A percentile compares a stretch with the other conserved stretches of the same genome.
Evolutionary conservation across 2,329 filamentous ascomycete species (phyloP).

Genomic region (Claviceps arundinis): DNA sequence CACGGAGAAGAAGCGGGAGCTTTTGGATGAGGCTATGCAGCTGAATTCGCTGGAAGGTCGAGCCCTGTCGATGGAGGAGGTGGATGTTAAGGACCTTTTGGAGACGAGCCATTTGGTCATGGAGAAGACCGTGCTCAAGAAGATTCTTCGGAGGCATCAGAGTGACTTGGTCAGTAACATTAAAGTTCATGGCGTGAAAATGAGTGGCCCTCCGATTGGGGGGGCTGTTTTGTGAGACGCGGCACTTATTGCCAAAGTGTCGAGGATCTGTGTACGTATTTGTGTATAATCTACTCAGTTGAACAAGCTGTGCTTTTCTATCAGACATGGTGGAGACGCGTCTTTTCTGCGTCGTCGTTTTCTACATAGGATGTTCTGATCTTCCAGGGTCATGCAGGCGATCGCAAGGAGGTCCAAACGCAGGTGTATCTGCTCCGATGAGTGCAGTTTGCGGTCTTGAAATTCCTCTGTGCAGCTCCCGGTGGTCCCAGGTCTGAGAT

Average conservation of each 20-base stretch:
- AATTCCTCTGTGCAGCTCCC: no score
- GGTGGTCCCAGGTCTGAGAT: no score
- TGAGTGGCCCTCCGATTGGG: constrained; percentile 21
- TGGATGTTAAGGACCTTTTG: constrained; percentile 91
- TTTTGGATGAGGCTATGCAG: constrained; percentile 54
- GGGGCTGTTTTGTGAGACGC: constrained; percentile 4
- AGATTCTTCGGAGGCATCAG: constrained; percentile 60
- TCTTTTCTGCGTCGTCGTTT: no score
- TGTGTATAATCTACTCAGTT: neutral
- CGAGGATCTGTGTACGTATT: neutral
- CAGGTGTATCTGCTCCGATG: no score
- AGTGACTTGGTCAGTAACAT: constrained; percentile 45
- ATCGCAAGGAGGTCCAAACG: no score
- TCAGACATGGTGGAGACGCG: no score
- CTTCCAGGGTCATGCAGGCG: no score
- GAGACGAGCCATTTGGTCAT: constrained; percentile 76
- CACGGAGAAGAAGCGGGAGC: constrained; percentile 45
- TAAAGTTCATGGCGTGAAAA: constrained; percentile 27
- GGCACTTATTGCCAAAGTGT: no score
- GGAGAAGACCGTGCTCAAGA: constrained; percentile 66
- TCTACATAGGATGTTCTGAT: no score
- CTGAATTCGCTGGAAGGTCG: constrained; percentile 52
- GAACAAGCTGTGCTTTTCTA: neutral
- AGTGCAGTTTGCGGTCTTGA: no score
- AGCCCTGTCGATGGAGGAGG: constrained; percentile 57